Base-by-base conservation (phyloP, 805 yeast genomes). In the Schwanniomyces occidentalis region DNA sequence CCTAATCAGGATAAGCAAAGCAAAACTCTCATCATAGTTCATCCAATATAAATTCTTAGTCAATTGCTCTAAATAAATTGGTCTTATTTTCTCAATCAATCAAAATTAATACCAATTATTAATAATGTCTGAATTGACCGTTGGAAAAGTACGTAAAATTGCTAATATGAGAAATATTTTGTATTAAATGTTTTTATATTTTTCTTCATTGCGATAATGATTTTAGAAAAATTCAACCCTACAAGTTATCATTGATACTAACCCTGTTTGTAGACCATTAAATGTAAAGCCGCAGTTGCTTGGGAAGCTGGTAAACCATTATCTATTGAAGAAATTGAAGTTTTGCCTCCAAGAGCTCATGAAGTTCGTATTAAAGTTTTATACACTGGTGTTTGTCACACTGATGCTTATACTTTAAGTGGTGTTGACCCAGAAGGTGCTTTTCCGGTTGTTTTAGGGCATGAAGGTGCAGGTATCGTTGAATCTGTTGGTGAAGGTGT, bases 391-490 rank as follows among this genome's bases (percentile, higher is more conserved):
- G 96, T 93, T 24, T 93, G 99, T 65, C 99, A 93, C 71, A 93
- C 99, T 22, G 99, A 93, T 61, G 97, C 97, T 24, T 93, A 84
- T 73, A 91, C 98, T 8, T 74, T 93, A 48, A 82, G 95, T 31
- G 99, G 99, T 41, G 76, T 71, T 38, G 99, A 93, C 63, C 93
- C 98, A 36, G 99, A 93, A 69, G 99, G 98, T 52, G 85, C 83
- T 9, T 89, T 89, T 77, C 98, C 98, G 12, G 83, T 81, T 13
- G 69, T 93, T 42, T 74, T 95, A 53, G 99, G 99, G 44, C 99
- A 93, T 66, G 99, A 93, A 66, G 96, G 97, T 66, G 96, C 97
- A 24, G 99, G 99, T 56, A 72, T 87, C 43, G 98, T 93, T 28
- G 99, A 91, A 71, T 77, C 88, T 34, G 76, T 93, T 27, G 99